Evolutionary conservation across 2,329 filamentous ascomycete genomes (phyloP), one percentile per base, ranked within the genome.

Genomic region (Fusarium sp.): DNA sequence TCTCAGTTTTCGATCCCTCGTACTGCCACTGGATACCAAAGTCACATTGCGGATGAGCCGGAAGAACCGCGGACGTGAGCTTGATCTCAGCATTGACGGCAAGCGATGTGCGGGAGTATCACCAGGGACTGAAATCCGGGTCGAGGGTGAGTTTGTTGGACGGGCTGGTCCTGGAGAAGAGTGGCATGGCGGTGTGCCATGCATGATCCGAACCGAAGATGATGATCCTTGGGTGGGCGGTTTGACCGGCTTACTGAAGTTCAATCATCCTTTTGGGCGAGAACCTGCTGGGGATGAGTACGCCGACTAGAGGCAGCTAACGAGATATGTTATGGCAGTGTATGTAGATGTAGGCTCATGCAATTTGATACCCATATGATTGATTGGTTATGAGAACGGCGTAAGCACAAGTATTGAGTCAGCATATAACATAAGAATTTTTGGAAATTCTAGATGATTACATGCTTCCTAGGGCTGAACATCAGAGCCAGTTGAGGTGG

Each of bases 151-250:
- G 78, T 87, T 90, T 64, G 90, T 97, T 46, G 85, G 85, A 19
- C 72, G 76, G 21, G 77, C 73, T 6, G 77, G 77, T 0, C 76
- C 75, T 0, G 78, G 77, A 1, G 78, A 79, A 49, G 83, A 85
- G 47, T 88, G 86, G 91, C 83, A 86, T 30, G 93, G 94, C 24
- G 95, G 95, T 12, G 94, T 98, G 15, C 96, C 96, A 4, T 97
- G 94, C 76, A 92, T 98, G 30, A 96, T 97, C 74, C 84, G 94
- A 44, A 79, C 81, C 3, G 86, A 89, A 65, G 86, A 90, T 44
- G 93, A 97, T 73, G 95, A 98, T 77, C 93, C 95, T 19, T 99
- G 96, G 96, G 95, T 99, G 4, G 95, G 95, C 1, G 95, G 96
- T 0, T 79, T 99, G 75, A 99, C 97, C 75, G 93, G 93, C 11